Evolutionary conservation across 352 stramenopile species (phyloP).

Genomic region (Phytophthora citrophthora): DNA sequence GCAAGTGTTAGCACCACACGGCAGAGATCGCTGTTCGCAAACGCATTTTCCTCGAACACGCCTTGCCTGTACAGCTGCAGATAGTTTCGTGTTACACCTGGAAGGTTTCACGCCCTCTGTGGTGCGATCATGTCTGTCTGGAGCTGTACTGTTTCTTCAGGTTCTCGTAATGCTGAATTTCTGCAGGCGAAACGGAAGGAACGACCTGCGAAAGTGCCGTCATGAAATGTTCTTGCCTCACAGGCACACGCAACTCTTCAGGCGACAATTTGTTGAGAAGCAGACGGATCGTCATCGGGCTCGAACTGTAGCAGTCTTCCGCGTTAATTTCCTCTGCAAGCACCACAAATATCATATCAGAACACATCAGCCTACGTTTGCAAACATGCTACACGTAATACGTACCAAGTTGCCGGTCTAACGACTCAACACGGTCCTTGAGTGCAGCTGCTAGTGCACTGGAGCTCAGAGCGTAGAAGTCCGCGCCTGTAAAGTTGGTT

Average conservation of each 20-base stretch:
- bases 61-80: conserved; percentile 15
- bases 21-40: conserved; percentile 8
- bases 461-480: conserved; percentile 87
- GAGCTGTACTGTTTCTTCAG: conserved; percentile 89
- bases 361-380: conserved; percentile 10
- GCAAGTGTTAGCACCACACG: conserved; percentile 2
- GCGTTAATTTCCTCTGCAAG: conserved; percentile 66
- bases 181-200: conserved; percentile 85
- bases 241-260: conserved; percentile 68
- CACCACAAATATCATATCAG: conserved; percentile 16
- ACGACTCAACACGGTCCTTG: conserved; percentile 72
- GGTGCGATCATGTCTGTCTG: conserved; percentile 38
- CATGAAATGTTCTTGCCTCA: conserved; percentile 66
- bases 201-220: conserved; percentile 63
- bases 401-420: conserved; percentile 73
- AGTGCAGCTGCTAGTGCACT: conserved; percentile 75
- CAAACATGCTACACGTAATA: conserved; percentile 6
- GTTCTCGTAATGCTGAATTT: conserved; percentile 89
- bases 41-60: conserved; percentile 3
- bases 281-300: conserved; percentile 69
- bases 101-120: conserved; percentile 1
- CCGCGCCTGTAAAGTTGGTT: conserved; percentile 81
- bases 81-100: conserved; percentile 1
- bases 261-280: conserved; percentile 66
- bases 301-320: conserved; percentile 84